Percentiles rank a stretch among this genome's conserved stretches.
Evolutionary conservation across 805 yeast genomes (phyloP).

Genomic region (Allodekkera sacchari): DNA sequence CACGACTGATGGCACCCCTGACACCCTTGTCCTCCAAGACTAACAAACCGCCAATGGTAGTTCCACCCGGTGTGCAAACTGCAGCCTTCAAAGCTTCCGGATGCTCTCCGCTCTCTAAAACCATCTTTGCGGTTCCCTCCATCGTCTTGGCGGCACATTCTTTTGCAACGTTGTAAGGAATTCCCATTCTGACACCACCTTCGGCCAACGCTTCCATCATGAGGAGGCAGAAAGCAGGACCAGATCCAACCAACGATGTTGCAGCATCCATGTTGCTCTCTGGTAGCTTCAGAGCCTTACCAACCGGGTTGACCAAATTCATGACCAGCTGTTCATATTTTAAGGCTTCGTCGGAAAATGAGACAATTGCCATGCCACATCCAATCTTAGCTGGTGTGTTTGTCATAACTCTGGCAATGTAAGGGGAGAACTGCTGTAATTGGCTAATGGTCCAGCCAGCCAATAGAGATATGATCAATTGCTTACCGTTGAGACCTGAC

Average conservation of each 20-base stretch:
- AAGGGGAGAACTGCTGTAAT: slow-evolving; percentile 41
- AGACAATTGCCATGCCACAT: slow-evolving; percentile 88
- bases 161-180: slow-evolving; percentile 75
- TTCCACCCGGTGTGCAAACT: slow-evolving; percentile 97
- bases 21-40: slow-evolving; percentile 89
- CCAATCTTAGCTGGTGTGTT: slow-evolving; percentile 94
- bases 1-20: slow-evolving; percentile 79
- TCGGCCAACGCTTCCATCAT: slow-evolving; percentile 90
- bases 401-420: slow-evolving; percentile 91
- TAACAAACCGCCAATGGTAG: slow-evolving; percentile 91
- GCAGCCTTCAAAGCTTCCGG: slow-evolving; percentile 83
- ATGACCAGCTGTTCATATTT: slow-evolving; percentile 38
- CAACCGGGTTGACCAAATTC: slow-evolving; percentile 55
- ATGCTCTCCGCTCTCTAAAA: slow-evolving; percentile 68
- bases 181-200: slow-evolving; percentile 91
- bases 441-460: slow-evolving; percentile 90
- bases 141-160: slow-evolving; percentile 88
- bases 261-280: slow-evolving; percentile 96
- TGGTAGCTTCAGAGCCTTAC: slow-evolving; percentile 58
- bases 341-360: slow-evolving; percentile 51
- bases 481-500: slow-evolving; percentile 29
- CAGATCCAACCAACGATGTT: slow-evolving; percentile 91
- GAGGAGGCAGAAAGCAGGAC: slow-evolving; percentile 87
- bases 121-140: slow-evolving; percentile 93
- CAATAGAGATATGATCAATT: slow-evolving; percentile 60